Base-by-base conservation (phyloP, 345 rosid species). In the Corymbia maculata region DNA sequence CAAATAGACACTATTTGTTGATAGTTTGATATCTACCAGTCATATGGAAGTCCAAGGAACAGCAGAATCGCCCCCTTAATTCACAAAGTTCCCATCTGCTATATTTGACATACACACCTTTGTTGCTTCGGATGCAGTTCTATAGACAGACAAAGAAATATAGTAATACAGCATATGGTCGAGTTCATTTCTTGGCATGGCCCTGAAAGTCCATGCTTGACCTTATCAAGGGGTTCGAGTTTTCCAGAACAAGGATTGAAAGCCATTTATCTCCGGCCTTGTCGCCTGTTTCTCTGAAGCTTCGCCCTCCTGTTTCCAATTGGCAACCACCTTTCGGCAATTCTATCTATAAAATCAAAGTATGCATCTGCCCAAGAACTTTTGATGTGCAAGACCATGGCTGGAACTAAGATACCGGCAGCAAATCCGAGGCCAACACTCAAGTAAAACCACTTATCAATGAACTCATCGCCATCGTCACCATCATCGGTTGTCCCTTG, bases 361-460 rank as follows among this genome's bases (percentile, higher is more conserved):
- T 92, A 93, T 24, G 91, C 86, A 26, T 90, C 68, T 8, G 75
- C 59, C 92, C 93, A 94, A 44, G 89, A 52, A 79, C 66, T 88
- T 52, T 86, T 88, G 14, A 88, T 55, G 13, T 88, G 87, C 49
- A 91, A 85, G 44, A 92, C 24, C 9, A 90, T 14, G 5, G 36
- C 8, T 2, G 91, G 94, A 82, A 91, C 86, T 50, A 92, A 80
- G 51, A 94, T 52, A 19, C 93, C 94, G 9, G 88, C 88, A n/a
- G 93, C 92, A 90, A 90, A 94, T 89, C 95, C 95, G 82, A 93
- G 13, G 22, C 94, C 95, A 42, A 91, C 79, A 26, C 94, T 90
- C 90, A 91, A 52, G 88, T 89, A 92, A 93, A 94, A 93, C 95
- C 94, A 92, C 49, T 86, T 79, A 26, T 90, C 92, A 8, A 91